Evolutionary conservation across 2,329 filamentous ascomycete genomes (phyloP).

Genomic region (Diaporthe sp.): DNA sequence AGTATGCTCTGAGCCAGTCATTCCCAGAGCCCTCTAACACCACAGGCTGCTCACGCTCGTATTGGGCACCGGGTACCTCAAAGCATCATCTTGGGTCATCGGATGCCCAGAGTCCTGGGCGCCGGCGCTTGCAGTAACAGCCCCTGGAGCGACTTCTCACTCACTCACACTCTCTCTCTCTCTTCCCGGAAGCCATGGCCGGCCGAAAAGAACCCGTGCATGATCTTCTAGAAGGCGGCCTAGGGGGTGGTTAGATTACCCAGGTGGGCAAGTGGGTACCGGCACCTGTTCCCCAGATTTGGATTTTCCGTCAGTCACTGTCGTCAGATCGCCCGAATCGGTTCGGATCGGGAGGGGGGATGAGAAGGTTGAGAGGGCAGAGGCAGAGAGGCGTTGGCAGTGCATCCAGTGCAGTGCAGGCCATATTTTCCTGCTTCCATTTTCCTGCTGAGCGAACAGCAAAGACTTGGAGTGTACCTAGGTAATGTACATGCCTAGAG

Average conservation of each 20-base stretch:
- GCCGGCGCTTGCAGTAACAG: not conserved
- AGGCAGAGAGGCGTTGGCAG: not conserved
- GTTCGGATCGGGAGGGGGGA: constrained; percentile 23
- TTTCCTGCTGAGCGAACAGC: not conserved
- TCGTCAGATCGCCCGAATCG: constrained; percentile 47
- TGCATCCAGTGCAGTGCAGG: not conserved
- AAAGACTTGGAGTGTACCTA: too few relatives aligned
- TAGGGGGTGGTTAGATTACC: constrained; percentile 18
- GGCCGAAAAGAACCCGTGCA: constrained; percentile 18
- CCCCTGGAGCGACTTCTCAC: constrained; percentile 31
- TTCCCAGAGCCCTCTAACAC: constrained; percentile 4
- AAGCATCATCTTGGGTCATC: not conserved
- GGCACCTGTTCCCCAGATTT: constrained; percentile 37
- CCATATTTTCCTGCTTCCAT: not conserved
- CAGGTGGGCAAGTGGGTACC: constrained; percentile 32
- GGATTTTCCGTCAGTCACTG: constrained; percentile 38
- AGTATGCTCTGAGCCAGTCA: constrained; percentile 44
- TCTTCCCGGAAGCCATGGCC: constrained; percentile 6
- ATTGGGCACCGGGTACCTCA: not conserved
- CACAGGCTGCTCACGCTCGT: not conserved
- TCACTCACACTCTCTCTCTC: constrained; percentile 28
- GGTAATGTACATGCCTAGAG: too few relatives aligned
- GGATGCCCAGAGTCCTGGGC: constrained; percentile 8
- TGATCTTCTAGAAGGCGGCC: constrained; percentile 39
- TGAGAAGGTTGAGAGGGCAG: too few relatives aligned